These are phyloP conservation scores for Elymus sibiricus DNA, from an alignment of 176 grass and related monocot species.

Conservation along the genomic window DNA sequence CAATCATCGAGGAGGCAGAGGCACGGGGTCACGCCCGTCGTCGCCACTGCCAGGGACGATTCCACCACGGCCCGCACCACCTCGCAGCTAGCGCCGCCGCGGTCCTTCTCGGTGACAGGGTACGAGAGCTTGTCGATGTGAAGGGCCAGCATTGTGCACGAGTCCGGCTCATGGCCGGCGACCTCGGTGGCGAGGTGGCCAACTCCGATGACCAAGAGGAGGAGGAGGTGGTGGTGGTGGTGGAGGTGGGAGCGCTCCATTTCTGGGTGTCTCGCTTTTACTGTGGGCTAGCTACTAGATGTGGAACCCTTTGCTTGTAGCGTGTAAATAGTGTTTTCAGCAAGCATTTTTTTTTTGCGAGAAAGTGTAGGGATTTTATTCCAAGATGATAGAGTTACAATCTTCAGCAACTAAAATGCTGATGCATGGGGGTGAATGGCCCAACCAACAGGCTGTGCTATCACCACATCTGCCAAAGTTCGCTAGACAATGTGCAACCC, in stretches of 20 bases:
- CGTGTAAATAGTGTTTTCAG: no score
- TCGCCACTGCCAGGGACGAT: background rate
- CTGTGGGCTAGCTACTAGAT: no score
- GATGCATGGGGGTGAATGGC: no score
- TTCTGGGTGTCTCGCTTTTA: no score
- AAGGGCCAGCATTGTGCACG: background rate
- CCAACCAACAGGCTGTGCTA: no score
- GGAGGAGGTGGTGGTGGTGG: background rate
- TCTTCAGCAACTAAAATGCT: no score
- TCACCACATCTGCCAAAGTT: no score
- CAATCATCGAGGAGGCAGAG: background rate
- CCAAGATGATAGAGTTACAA: no score
- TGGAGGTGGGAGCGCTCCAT: background rate
- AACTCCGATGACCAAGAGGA: background rate
- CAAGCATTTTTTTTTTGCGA: no score
- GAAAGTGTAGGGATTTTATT: no score
- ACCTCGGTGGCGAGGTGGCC: background rate
- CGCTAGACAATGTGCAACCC: no score
- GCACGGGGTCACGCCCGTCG: background rate
- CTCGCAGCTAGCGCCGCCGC: background rate
- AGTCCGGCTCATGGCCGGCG: background rate
- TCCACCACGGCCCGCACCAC: background rate
- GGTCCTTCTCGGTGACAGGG: background rate
- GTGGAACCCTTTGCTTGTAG: no score
- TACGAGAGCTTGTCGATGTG: background rate